Evolutionary conservation across 2,329 filamentous ascomycete genomes (phyloP).

Genomic region (Blumeriella jaapii): DNA sequence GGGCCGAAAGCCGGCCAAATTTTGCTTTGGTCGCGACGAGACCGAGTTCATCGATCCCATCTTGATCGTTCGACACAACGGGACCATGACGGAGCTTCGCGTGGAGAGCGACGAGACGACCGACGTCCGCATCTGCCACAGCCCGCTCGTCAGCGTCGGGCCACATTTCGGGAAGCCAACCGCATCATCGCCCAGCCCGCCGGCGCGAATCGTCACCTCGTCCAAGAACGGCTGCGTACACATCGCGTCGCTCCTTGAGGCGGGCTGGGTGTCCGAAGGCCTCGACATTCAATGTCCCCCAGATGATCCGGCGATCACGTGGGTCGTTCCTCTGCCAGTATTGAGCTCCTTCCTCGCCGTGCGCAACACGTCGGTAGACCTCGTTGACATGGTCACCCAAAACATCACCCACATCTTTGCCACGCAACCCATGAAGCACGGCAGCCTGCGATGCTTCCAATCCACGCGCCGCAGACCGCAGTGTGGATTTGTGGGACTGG

Average conservation of each 20-base stretch:
- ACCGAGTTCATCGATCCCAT: constrained; percentile 34
- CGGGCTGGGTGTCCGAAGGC: constrained; percentile 39
- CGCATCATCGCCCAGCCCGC: constrained; percentile 12
- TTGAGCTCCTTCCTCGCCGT: constrained; percentile 51
- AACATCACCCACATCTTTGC: constrained; percentile 49
- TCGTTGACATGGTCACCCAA: constrained; percentile 47
- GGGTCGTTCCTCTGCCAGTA: constrained; percentile 46
- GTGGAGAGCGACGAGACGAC: constrained; percentile 31
- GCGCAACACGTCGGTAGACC: constrained; percentile 42
- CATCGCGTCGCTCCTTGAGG: constrained; percentile 32
- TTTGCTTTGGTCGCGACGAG: constrained; percentile 46
- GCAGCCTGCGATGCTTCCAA: constrained; percentile 49
- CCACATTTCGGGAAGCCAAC: constrained; percentile 30
- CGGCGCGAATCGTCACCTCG: constrained; percentile 34
- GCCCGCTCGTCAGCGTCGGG: constrained; percentile 32
- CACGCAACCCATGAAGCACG: constrained; percentile 45
- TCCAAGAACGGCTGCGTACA: constrained; percentile 41
- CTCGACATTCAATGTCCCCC: constrained; percentile 30
- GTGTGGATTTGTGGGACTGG: constrained; percentile 44
- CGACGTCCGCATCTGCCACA: constrained; percentile 40
- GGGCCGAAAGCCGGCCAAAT: constrained; percentile 47
- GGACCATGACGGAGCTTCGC: constrained; percentile 47
- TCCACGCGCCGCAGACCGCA: constrained; percentile 38
- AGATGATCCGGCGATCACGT: constrained; percentile 36
- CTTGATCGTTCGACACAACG: constrained; percentile 52